Evolutionary conservation across 768 basidiomycete species (phyloP).

Genomic region (Panellus pusillus): DNA sequence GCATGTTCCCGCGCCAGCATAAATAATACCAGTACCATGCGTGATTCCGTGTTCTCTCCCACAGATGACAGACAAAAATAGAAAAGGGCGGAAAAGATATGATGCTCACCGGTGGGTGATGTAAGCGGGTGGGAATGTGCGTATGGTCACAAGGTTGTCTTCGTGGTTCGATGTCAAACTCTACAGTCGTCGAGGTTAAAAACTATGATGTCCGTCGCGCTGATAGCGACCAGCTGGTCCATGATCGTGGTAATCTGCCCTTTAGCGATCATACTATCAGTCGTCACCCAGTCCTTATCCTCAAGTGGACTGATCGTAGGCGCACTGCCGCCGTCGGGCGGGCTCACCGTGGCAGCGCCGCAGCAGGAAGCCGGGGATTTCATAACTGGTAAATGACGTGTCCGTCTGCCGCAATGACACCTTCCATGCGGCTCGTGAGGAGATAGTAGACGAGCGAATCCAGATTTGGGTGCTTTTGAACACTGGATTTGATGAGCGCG

Average conservation of each 20-base stretch:
- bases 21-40: too few relatives aligned
- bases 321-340: slow-evolving; percentile 59
- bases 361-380: slow-evolving; percentile 65
- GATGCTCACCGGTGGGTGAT: too few relatives aligned
- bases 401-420: slow-evolving; percentile 83
- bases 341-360: slow-evolving; percentile 77
- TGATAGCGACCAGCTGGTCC: slow-evolving; percentile 80
- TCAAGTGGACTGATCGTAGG: slow-evolving; percentile 91
- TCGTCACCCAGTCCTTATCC: slow-evolving; percentile 83
- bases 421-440: slow-evolving; percentile 86
- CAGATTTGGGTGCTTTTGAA: slow-evolving; percentile 61
- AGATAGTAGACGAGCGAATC: slow-evolving; percentile 69
- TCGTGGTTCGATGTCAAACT: slow-evolving; percentile 46
- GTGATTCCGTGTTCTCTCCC: too few relatives aligned
- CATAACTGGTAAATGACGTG: slow-evolving; percentile 94
- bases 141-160: too few relatives aligned
- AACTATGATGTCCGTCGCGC: slow-evolving; percentile 89
- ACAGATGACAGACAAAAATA: too few relatives aligned
- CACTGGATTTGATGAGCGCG: slow-evolving; percentile 83
- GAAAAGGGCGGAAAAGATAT: too few relatives aligned
- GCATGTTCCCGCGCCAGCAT: too few relatives aligned
- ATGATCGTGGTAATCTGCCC: slow-evolving; percentile 76
- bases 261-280: slow-evolving; percentile 91
- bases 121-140: too few relatives aligned
- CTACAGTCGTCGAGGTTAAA: slow-evolving; percentile 93